Evolutionary conservation across 371 early-diverging fungal species (phyloP).

Genomic region (Actinomucor elegans): DNA sequence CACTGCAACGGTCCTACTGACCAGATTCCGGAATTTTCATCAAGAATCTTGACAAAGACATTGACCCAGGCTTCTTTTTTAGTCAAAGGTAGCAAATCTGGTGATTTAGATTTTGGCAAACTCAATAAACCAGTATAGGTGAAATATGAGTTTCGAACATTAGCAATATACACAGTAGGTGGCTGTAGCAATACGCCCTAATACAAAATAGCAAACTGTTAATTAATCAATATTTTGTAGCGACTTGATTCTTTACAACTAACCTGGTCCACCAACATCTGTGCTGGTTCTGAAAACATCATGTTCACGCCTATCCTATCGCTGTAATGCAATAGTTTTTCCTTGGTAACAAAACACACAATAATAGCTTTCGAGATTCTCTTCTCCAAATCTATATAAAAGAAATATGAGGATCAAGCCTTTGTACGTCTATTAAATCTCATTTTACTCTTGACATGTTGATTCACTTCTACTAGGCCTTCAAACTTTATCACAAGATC

Average conservation of each 20-base stretch:
- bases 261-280: no score
- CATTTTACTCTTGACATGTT: conserved; percentile 13
- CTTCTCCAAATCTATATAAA: conserved; percentile 10
- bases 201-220: neutral
- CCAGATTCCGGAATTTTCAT: conserved; percentile 24
- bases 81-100: neutral
- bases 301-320: conserved; percentile 32
- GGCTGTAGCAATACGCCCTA: conserved; percentile 28
- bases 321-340: conserved; percentile 24
- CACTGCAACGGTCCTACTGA: conserved; percentile 26
- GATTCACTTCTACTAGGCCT: conserved; percentile 27
- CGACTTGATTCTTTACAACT: no score
- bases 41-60: conserved; percentile 26
- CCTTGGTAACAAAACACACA: conserved; percentile 34
- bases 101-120: conserved; percentile 12
- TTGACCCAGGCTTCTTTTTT: conserved; percentile 35
- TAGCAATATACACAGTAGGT: conserved; percentile 28
- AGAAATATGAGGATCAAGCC: neutral
- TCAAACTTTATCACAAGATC: conserved; percentile 38
- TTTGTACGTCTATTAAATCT: no score
- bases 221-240: no score
- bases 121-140: conserved; percentile 31
- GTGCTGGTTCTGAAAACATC: conserved; percentile 34
- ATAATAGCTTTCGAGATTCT: conserved; percentile 26
- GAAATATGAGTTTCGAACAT: conserved; percentile 34